These are phyloP conservation scores for Athelia sp. DNA, from an alignment of 1,284 basidiomycete genomes.

Conservation along the genomic window DNA sequence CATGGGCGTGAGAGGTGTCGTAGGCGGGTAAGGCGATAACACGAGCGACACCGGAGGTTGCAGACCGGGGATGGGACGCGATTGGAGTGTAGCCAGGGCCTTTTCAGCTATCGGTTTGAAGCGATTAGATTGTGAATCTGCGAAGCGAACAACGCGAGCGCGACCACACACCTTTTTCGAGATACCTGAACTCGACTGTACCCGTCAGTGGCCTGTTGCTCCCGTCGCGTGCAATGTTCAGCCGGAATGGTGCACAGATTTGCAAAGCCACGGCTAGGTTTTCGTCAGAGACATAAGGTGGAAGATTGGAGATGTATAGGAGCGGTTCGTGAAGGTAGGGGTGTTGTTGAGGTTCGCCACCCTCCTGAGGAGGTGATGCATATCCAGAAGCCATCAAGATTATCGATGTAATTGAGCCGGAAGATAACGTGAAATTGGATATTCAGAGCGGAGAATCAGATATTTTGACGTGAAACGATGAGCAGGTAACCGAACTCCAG, in stretches of 20 bases:
- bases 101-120: constrained; percentile 65
- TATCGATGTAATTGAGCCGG: constrained; percentile 14
- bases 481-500: no score
- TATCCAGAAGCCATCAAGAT: constrained; percentile 31
- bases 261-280: constrained; percentile 67
- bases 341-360: constrained; percentile 37
- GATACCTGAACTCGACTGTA: constrained; percentile 73
- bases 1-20: constrained; percentile 61
- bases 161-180: constrained; percentile 62
- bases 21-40: constrained; percentile 71
- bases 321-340: constrained; percentile 78
- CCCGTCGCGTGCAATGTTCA: constrained; percentile 62
- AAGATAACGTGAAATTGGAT: constrained; percentile 12
- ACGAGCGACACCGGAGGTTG: constrained; percentile 54
- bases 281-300: constrained; percentile 66
- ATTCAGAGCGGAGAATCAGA: constrained; percentile 21
- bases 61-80: constrained; percentile 59
- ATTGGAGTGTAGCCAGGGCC: constrained; percentile 77
- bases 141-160: constrained; percentile 7
- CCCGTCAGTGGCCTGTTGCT: constrained; percentile 48
- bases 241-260: constrained; percentile 72
- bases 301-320: constrained; percentile 71
- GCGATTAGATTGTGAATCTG: constrained; percentile 8
- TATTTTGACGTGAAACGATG: constrained; percentile 20
- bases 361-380: constrained; percentile 21